Conservation (phyloP, 2,329 filamentous ascomycete species). For the Hypoxylon sp. region DNA sequence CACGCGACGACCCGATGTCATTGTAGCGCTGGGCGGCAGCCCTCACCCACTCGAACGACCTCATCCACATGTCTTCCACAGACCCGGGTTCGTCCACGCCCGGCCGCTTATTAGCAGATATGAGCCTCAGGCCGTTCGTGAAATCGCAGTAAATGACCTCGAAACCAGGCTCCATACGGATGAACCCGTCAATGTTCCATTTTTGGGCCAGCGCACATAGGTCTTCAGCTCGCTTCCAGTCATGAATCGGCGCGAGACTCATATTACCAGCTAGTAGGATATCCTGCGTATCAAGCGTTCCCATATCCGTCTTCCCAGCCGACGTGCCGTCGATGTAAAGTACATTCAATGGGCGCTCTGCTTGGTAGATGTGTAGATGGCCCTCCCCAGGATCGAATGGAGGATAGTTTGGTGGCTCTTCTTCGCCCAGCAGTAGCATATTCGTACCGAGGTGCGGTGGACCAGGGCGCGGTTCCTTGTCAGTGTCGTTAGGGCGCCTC, state of each 20-base stretch:
- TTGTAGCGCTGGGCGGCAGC: slow-evolving; percentile 62
- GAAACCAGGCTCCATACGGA: slow-evolving; percentile 77
- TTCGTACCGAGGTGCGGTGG: neutral
- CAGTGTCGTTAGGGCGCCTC: slow-evolving; percentile 21
- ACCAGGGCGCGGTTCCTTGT: slow-evolving; percentile 12
- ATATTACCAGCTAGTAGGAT: slow-evolving; percentile 66
- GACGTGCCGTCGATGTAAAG: slow-evolving; percentile 80
- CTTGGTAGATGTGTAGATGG: slow-evolving; percentile 77
- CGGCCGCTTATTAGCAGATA: slow-evolving; percentile 54
- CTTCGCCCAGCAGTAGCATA: slow-evolving; percentile 11
- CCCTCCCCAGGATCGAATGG: slow-evolving; percentile 57
- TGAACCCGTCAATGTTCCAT: slow-evolving; percentile 61
- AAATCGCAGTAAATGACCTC: slow-evolving; percentile 68
- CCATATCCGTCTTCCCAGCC: slow-evolving; percentile 74
- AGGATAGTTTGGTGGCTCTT: slow-evolving; percentile 21
- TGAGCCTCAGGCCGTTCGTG: slow-evolving; percentile 57
- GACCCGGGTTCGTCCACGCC: slow-evolving; percentile 44
- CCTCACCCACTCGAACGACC: slow-evolving; percentile 58
- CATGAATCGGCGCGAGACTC: slow-evolving; percentile 55
- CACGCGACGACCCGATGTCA: slow-evolving; percentile 60
- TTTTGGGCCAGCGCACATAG: slow-evolving; percentile 68
- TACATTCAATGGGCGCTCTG: slow-evolving; percentile 69
- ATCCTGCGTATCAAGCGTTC: slow-evolving; percentile 79
- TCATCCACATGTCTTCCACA: slow-evolving; percentile 17
- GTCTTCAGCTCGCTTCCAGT: slow-evolving; percentile 66